Evolutionary conservation across 176 grass and related monocot species (phyloP).

Genomic region (Puccinellia tenuiflora): DNA sequence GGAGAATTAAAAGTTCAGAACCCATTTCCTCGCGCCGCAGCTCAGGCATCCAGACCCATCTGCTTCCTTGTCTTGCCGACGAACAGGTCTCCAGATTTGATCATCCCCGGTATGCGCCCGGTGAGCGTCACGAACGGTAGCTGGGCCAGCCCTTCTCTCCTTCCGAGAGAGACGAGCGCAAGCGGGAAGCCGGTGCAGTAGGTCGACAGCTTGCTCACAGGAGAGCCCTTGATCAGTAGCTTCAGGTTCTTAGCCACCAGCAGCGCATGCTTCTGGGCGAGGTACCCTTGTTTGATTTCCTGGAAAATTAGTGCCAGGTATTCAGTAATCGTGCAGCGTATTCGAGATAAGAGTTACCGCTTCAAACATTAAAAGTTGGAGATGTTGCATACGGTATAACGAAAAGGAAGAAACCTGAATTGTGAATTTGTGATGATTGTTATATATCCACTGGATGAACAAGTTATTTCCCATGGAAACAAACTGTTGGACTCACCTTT

Average conservation of each 20-base stretch:
- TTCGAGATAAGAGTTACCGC: background rate
- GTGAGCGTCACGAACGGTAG: slow-evolving; percentile 36
- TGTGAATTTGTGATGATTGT: background rate
- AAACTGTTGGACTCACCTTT: background rate
- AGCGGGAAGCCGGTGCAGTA: slow-evolving; percentile 30
- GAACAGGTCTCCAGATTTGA: slow-evolving; percentile 58
- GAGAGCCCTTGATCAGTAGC: slow-evolving; percentile 33
- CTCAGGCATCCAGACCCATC: slow-evolving; percentile 41
- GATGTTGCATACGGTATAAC: background rate
- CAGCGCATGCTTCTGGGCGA: slow-evolving; percentile 46
- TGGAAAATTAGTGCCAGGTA: background rate
- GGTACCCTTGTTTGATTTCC: slow-evolving; percentile 67
- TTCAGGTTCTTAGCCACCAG: slow-evolving; percentile 57
- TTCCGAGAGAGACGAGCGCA: slow-evolving; percentile 52
- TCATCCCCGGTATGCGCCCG: slow-evolving; percentile 41
- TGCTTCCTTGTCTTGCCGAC: slow-evolving; percentile 46
- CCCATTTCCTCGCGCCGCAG: background rate
- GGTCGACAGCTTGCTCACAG: slow-evolving; percentile 28
- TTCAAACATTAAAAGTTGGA: background rate
- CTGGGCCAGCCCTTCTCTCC: slow-evolving; percentile 53
- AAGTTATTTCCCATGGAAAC: background rate
- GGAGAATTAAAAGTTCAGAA: background rate
- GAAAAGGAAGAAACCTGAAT: background rate
- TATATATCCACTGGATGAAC: background rate
- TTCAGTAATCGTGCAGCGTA: background rate